These are phyloP conservation scores for Anastatica hierochuntica DNA, from an alignment of 345 rosid genomes.

Conservation along the genomic window DNA sequence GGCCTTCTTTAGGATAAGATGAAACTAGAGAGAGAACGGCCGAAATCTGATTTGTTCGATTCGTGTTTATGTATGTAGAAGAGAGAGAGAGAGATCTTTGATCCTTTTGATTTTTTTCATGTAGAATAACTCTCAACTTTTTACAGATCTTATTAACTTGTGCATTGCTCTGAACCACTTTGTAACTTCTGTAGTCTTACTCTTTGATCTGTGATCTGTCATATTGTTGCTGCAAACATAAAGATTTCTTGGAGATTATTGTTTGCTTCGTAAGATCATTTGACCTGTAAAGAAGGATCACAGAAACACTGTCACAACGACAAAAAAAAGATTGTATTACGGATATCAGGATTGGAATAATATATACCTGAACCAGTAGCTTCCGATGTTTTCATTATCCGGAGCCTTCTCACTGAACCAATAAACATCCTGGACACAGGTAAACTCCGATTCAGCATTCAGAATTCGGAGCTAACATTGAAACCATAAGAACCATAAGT, in stretches of 20 bases:
- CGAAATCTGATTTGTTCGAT: conserved; percentile 12
- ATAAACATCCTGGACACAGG: conserved; percentile 63
- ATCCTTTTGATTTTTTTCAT: conserved; percentile 10
- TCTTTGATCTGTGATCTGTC: conserved; percentile 14
- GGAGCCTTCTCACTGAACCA: conserved; percentile 68
- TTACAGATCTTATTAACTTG: conserved; percentile 18
- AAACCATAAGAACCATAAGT: not conserved
- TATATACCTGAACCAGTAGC: conserved; percentile 59
- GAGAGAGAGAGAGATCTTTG: not conserved
- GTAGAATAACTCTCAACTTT: no score
- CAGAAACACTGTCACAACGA: conserved; percentile 7
- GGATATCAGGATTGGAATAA: not conserved
- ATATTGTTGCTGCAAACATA: conserved; percentile 20
- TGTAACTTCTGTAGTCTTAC: conserved; percentile 17
- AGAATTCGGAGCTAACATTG: no score
- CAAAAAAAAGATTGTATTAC: not conserved
- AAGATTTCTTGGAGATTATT: conserved; percentile 6
- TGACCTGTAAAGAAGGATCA: conserved; percentile 16
- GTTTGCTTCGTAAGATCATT: conserved; percentile 15
- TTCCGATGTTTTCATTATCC: conserved; percentile 75
- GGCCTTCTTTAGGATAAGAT: conserved; percentile 44
- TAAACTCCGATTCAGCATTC: not conserved
- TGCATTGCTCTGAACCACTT: conserved; percentile 20
- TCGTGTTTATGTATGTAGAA: conserved; percentile 41
- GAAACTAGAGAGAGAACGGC: not conserved